Conservation (phyloP, 805 yeast species). For the Brettanomyces nanus region DNA sequence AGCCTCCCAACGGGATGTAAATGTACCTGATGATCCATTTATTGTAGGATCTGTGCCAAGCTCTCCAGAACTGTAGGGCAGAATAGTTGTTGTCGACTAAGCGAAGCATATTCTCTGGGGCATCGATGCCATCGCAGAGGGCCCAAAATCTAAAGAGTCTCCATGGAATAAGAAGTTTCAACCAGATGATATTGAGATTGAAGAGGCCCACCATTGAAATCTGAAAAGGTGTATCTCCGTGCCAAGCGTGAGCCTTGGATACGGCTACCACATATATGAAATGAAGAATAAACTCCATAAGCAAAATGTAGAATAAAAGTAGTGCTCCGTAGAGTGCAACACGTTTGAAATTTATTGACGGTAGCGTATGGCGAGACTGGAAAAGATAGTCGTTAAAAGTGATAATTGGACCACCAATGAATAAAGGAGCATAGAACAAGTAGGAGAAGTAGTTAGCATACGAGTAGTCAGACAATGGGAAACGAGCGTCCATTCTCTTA, state of each 20-base stretch:
- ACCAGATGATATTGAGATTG: conserved; percentile 87
- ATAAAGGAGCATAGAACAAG: conserved; percentile 76
- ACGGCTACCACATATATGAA: conserved; percentile 91
- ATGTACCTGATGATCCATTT: conserved; percentile 85
- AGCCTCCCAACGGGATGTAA: conserved; percentile 88
- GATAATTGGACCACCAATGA: conserved; percentile 90
- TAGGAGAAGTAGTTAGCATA: conserved; percentile 67
- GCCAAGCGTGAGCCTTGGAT: conserved; percentile 84
- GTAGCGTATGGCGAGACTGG: conserved; percentile 54
- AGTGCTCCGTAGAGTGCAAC: conserved; percentile 57
- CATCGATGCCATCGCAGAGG: conserved; percentile 83
- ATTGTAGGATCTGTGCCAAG: conserved; percentile 95
- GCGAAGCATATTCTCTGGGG: conserved; percentile 96
- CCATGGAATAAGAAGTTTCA: conserved; percentile 93
- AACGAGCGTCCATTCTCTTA: conserved; percentile 56
- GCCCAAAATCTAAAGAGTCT: conserved; percentile 91
- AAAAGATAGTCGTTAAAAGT: conserved; percentile 86
- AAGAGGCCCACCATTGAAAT: conserved; percentile 91
- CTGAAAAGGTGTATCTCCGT: conserved; percentile 82
- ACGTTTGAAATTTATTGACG: conserved; percentile 49
- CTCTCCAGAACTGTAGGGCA: conserved; percentile 95
- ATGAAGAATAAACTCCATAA: conserved; percentile 87
- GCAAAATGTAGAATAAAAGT: conserved; percentile 62
- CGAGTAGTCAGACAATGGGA: conserved; percentile 52
- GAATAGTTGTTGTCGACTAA: conserved; percentile 93